Evolutionary conservation across 208 protist species (phyloP), one percentile per base, ranked within the genome.

Genomic region (Histomonas meleagridis): DNA sequence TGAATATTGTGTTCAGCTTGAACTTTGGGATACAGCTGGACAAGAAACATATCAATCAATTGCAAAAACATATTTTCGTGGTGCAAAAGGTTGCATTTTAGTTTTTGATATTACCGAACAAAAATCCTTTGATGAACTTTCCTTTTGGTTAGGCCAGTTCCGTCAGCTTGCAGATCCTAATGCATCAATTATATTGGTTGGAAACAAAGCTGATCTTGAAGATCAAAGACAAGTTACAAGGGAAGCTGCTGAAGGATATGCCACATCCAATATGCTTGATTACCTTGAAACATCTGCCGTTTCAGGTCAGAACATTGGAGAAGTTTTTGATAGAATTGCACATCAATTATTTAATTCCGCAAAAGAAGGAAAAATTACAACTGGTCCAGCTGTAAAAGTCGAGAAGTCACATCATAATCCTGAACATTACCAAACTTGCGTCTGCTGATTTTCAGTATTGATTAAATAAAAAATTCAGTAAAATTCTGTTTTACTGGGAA

Each of bases 1-100:
- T n/a, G 38, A 79, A 51, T 51, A 46, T 43, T 32, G 46, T 49
- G 32, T 79, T 1, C 70, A 79, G 40, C 70, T 79, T 28, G 70
- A 79, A 43, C 70, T 79, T 79, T 79, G 70, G 70, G 70, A 79
- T 79, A 79, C 70, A 14, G 79, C 79, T 62, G 79, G 79, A 32
- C 79, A 90, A 62, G 79, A 90, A 62, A 55, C 26, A 9, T 90
- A 90, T 48, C 55, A 90, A 46, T 43, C 79, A 51, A n/a, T 90
- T n/a, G 79, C 49, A 7, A 90, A 90, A 65, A 46, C 79, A 62
- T 90, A 90, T 62, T 90, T 65, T 49, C 38, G 79, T 51, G 79
- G 48, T 90, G 79, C 79, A 40, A 32, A 51, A 40, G 79, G 79
- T 43, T 90, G 79, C 28, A 40, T 90, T n/a, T 40, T 90, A n/a